Conservation (phyloP, 176 grass and related monocot species). For the Rhynchospora tenuis region DNA sequence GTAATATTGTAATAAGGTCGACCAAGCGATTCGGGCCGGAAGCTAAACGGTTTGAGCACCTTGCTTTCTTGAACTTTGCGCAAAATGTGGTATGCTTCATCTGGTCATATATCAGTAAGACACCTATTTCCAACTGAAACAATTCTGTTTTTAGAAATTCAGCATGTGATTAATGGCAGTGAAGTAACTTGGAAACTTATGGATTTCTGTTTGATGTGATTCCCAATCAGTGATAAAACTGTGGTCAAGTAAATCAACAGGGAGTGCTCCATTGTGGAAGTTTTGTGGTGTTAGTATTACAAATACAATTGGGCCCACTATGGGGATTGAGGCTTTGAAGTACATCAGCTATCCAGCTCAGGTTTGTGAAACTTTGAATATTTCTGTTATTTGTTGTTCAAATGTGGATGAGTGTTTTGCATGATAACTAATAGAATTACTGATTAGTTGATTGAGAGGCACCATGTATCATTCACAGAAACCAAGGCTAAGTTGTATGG, state of each 20-base stretch:
- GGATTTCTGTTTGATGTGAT: background rate
- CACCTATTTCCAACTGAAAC: background rate
- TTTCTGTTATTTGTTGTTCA: background rate
- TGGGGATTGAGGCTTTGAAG: constrained; percentile 96
- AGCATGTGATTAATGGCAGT: background rate
- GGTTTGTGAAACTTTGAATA: constrained; percentile 22
- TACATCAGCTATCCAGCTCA: constrained; percentile 99
- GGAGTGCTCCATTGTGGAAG: constrained; percentile 52
- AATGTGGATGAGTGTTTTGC: background rate
- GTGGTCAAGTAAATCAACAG: constrained; percentile 57
- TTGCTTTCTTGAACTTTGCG: constrained; percentile 89
- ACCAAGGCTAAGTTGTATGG: background rate
- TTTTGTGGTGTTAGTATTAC: constrained; percentile 82
- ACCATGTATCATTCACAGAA: background rate
- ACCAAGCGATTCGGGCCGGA: constrained; percentile 93
- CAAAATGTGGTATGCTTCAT: constrained; percentile 85
- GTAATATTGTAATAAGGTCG: constrained; percentile 44
- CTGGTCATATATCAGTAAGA: constrained; percentile 94
- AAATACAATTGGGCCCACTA: constrained; percentile 87
- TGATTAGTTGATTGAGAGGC: background rate
- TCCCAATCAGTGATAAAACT: constrained; percentile 71
- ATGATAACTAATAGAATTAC: background rate
- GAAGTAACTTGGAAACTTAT: background rate
- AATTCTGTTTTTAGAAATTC: background rate
- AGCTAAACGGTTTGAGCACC: constrained; percentile 74